Percentiles rank a stretch among this genome's conserved stretches.
Conservation (phyloP, 148 eudicot species). For the Spergularia marina region DNA sequence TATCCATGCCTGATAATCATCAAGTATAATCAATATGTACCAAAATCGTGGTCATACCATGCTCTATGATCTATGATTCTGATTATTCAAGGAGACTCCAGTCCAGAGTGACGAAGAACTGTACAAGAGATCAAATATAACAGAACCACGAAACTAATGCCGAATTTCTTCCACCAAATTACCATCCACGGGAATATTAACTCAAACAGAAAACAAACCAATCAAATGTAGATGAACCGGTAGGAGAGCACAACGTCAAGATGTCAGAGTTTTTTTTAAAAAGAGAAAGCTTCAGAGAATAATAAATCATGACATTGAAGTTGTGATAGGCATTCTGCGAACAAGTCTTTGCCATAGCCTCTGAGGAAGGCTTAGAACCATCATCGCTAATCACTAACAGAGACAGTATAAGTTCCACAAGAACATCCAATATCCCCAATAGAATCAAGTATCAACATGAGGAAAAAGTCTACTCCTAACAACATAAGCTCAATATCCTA, state of each 20-base stretch:
- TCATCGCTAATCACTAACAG: too few species aligned
- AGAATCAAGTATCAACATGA: not conserved
- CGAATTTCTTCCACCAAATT: not conserved
- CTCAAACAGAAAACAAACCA: too few species aligned
- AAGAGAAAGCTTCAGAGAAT: too few species aligned
- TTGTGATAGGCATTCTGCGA: too few species aligned
- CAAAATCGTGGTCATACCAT: not conserved
- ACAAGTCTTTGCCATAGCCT: not conserved
- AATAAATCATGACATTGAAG: too few species aligned
- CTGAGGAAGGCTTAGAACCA: not conserved
- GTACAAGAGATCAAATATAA: slow-evolving; percentile 6
- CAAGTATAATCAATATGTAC: too few species aligned
- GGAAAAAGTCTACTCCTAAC: not conserved
- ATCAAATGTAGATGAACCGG: too few species aligned
- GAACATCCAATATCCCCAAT: not conserved
- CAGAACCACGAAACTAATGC: not conserved
- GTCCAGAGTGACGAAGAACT: not conserved
- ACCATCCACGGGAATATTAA: not conserved
- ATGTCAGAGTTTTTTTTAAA: too few species aligned
- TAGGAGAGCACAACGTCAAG: too few species aligned
- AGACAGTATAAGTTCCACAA: not conserved
- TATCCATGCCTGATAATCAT: too few species aligned
- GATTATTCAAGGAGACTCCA: not conserved
- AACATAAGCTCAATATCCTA: not conserved
- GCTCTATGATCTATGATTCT: not conserved